Base-by-base conservation (phyloP, 2,329 filamentous ascomycete genomes). In the Ophiostoma himal-ulmi region DNA sequence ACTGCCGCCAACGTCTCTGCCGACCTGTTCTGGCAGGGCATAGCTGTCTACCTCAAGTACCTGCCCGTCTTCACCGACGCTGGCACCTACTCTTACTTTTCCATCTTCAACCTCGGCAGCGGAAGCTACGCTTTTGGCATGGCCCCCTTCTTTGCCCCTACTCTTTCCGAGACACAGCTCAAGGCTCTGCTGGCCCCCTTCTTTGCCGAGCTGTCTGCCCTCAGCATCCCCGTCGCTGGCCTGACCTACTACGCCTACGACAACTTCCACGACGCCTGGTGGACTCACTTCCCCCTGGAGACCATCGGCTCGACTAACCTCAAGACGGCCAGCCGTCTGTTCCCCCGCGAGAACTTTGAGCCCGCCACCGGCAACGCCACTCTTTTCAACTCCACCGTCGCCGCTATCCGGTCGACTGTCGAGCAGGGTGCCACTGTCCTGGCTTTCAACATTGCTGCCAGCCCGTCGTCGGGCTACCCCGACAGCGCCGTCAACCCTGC, bases 261-360 rank as follows among this genome's bases (percentile, higher is more conserved):
- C 69, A 73, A 72, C 39, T 84, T 87, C 77, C 79, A 87, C 57
- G 81, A 84, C 69, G 80, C 83, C 14, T 81, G 80, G 72, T 82
- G 78, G 75, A 13, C n/a, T n/a, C 69, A 72, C 73, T 57, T 74
- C 68, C 71, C 73, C 64, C 73, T 73, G 52, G 73, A 81, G 80
- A 64, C 85, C 37, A 80, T 88, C 20, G 77, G 77, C 67, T 68
- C 62, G 4, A 17, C 65, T 48, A 54, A 41, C 39, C 20, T 73
- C 68, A 72, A 74, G 73, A 75, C 75, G n/a, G 76, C 74, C 36
- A 75, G 74, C 66, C 77, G 76, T 5, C 75, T 78, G 44, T 77
- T 78, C 71, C 77, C 77, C 26, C 73, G 73, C 22, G 74, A 70
- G 11, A 76, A 76, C 74, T 78, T 77, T 68, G 65, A 69, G 41